Percentiles rank a stretch among this genome's conserved stretches.
Conservation (phyloP, 768 basidiomycete genomes). For the Tephrocybe sp. region DNA sequence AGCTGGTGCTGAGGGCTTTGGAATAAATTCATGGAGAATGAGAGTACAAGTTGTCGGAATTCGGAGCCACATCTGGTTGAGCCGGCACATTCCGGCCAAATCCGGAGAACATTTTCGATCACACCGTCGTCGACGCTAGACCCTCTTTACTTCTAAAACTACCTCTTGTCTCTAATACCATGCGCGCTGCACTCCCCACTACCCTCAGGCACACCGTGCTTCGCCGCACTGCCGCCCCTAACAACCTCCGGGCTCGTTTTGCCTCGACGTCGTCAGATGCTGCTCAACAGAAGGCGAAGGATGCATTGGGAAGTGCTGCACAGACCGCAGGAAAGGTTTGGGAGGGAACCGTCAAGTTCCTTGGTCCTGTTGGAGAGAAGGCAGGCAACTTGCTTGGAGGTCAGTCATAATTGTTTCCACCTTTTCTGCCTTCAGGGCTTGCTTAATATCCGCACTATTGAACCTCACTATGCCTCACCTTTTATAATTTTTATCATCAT, state of each 20-base stretch:
- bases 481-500: not conserved
- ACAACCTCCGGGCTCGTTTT: conserved; percentile 20
- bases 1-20: too few relatives aligned
- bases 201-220: conserved; percentile 28
- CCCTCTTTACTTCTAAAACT: conserved; percentile 5
- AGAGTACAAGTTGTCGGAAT: too few relatives aligned
- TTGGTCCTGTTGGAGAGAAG: conserved; percentile 48
- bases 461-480: too few relatives aligned
- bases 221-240: conserved; percentile 16
- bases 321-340: conserved; percentile 54
- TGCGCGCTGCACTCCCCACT: conserved; percentile 26
- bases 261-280: conserved; percentile 44
- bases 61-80: not conserved
- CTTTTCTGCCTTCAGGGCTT: conserved; percentile 20
- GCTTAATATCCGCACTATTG: not conserved
- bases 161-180: conserved; percentile 12
- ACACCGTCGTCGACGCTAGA: conserved; percentile 5
- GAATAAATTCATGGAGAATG: too few relatives aligned
- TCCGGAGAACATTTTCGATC: conserved; percentile 18
- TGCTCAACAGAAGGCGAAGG: conserved; percentile 70
- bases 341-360: conserved; percentile 44
- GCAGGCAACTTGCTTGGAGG: conserved; percentile 54
- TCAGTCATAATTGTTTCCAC: conserved; percentile 16
- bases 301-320: conserved; percentile 57
- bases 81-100: conserved; percentile 14